Base-by-base conservation (phyloP, 768 basidiomycete genomes). In the Mycena venus region DNA sequence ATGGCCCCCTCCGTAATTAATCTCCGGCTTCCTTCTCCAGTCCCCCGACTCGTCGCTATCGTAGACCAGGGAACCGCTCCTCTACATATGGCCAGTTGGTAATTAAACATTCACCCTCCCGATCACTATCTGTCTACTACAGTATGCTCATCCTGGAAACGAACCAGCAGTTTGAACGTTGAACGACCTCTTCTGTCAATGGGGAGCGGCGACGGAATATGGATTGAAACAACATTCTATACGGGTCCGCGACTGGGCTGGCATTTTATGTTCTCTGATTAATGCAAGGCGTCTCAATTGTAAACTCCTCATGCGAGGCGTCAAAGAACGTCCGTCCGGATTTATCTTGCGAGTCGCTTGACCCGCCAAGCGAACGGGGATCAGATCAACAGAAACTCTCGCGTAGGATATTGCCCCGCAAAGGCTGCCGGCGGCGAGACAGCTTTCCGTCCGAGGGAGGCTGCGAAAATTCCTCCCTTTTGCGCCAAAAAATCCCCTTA, bases 41-140 rank as follows among this genome's bases (percentile, higher is more conserved):
- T n/a, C n/a, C n/a, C n/a, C n/a, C n/a, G n/a, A n/a, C n/a, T n/a
- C n/a, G n/a, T n/a, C n/a, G n/a, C n/a, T n/a, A n/a, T n/a, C n/a
- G n/a, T n/a, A n/a, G n/a, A n/a, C 49, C 49, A 38, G 77, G 75
- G 55, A 79, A 78, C 79, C 68, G 64, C 76, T 75, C 67, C 67
- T 44, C 53, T 38, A 27, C 68, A 74, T 64, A 66, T 72, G 68
- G 29, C 4, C 2, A 59, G 7, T 23, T 21, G 21, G 58, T 27
- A 61, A 73, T 59, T 58, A 58, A 68, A 63, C 72, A 60, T 61
- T 70, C 49, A 32, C 67, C 47, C 27, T n/a, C 67, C 56, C 21
- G 32, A 69, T 66, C 65, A 77, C 10, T 27, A 47, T 66, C 47
- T 44, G 19, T 19, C 56, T 47, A 68, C 59, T 38, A n/a, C n/a